These are phyloP conservation scores for Malus asiatica DNA, from an alignment of 306 rosid species.

Conservation along the genomic window DNA sequence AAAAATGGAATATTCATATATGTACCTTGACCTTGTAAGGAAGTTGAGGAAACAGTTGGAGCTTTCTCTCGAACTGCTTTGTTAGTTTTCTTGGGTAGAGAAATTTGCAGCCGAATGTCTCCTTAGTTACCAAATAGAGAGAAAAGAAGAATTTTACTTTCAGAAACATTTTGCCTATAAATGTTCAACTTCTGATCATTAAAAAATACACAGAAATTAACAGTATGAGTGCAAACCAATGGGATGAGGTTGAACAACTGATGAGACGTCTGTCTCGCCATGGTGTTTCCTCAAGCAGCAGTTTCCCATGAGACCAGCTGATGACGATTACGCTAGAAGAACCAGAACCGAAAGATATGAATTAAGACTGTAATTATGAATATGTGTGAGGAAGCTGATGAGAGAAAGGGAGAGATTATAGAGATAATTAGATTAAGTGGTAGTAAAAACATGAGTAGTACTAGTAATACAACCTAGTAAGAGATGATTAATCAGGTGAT, in stretches of 20 bases:
- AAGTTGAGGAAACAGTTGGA: background rate
- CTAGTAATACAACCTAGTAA: background rate
- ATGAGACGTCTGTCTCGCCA: constrained; percentile 13
- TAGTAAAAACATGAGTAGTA: background rate
- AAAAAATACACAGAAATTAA: background rate
- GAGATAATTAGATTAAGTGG: background rate
- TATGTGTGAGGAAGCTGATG: background rate
- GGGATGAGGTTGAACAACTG: constrained; percentile 7
- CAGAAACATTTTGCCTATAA: background rate
- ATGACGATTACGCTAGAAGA: background rate
- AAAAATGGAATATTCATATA: background rate
- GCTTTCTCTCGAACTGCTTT: background rate
- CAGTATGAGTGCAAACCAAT: constrained; percentile 3
- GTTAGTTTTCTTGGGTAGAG: background rate
- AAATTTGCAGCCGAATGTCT: background rate
- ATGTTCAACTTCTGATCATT: background rate
- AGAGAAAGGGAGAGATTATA: background rate
- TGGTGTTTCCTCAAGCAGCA: constrained; percentile 17
- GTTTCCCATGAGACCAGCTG: constrained; percentile 25
- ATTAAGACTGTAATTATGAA: background rate
- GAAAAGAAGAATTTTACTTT: background rate
- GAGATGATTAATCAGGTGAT: constrained; percentile 17
- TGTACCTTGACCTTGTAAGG: constrained; percentile 1
- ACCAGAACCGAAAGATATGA: background rate
- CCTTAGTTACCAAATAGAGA: background rate